phyloP scores from a whole-genome alignment of 371 early-diverging fungal genomes.

The Lichtheimia ornata region DNA sequence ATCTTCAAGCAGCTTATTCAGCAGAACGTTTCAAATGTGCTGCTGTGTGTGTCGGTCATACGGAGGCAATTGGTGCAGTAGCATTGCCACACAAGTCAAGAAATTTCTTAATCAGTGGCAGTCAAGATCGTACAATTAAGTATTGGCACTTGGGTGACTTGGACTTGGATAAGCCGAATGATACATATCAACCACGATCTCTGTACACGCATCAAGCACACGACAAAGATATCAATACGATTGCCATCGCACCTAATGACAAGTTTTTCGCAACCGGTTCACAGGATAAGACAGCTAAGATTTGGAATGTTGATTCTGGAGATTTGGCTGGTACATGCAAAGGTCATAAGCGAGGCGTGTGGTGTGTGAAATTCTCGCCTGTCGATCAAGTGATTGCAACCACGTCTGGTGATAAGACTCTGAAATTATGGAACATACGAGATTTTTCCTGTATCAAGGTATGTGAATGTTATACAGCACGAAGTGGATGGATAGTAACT shows the following conservation, averaged over 20 bases:
- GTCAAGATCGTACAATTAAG: conserved; percentile 94
- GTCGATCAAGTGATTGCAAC: conserved; percentile 91
- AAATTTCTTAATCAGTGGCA: conserved; percentile 81
- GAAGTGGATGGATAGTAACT: not conserved
- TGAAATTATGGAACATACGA: conserved; percentile 90
- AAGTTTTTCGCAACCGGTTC: conserved; percentile 94
- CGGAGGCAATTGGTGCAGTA: conserved; percentile 88
- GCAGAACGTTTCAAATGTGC: conserved; percentile 48
- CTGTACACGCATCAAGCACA: conserved; percentile 93
- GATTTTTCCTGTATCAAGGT: conserved; percentile 88
- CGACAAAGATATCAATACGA: conserved; percentile 96
- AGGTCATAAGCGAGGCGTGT: conserved; percentile 96
- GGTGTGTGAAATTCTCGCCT: conserved; percentile 90
- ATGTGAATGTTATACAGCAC: not conserved
- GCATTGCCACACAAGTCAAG: conserved; percentile 65
- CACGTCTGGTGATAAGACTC: conserved; percentile 90
- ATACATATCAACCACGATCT: conserved; percentile 58
- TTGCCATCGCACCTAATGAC: conserved; percentile 92
- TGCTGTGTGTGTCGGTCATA: conserved; percentile 86
- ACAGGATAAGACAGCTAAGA: conserved; percentile 95
- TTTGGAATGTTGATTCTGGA: conserved; percentile 91
- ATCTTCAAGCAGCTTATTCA: conserved; percentile 44
- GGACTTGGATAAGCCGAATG: conserved; percentile 41
- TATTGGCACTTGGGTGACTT: conserved; percentile 80
- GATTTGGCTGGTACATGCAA: conserved; percentile 79